phyloP scores from a whole-genome alignment of 1,284 basidiomycete species.

The Cutaneotrichosporon sp. region DNA sequence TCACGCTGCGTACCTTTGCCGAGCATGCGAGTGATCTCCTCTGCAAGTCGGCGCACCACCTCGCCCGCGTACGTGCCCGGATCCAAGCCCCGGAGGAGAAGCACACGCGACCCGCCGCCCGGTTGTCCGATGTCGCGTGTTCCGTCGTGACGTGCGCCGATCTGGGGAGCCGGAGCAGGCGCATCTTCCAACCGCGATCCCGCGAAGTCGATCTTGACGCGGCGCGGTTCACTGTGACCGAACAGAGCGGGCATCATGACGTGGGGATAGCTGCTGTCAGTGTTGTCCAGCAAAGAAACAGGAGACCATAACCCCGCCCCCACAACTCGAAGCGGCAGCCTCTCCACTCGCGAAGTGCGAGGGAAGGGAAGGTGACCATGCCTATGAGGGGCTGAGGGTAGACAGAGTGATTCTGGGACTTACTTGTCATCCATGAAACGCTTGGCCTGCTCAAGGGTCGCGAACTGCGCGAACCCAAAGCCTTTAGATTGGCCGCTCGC shows the following conservation, averaged over 20 bases:
- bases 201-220: constrained; percentile 88
- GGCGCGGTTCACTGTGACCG: constrained; percentile 56
- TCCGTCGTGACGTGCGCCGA: constrained; percentile 66
- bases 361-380: no score
- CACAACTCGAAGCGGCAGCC: no score
- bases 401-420: constrained; percentile 15
- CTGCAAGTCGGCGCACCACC: constrained; percentile 55
- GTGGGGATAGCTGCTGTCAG: constrained; percentile 63
- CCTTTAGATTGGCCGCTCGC: constrained; percentile 85
- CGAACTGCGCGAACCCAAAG: constrained; percentile 91
- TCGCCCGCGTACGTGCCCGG: constrained; percentile 68
- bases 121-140: constrained; percentile 76
- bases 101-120: constrained; percentile 56
- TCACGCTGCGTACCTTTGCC: constrained; percentile 68
- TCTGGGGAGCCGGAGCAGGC: constrained; percentile 14
- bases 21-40: constrained; percentile 63
- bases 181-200: constrained; percentile 21
- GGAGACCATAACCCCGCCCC: no score
- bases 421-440: constrained; percentile 77
- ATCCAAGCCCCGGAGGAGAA: constrained; percentile 84
- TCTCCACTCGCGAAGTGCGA: no score
- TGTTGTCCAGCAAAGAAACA: neutral
- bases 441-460: constrained; percentile 73
- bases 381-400: no score
- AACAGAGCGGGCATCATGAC: constrained; percentile 70